These are phyloP conservation scores for Onygenales sp. DNA, from an alignment of 2,329 filamentous ascomycete species.

Conservation along the genomic window DNA sequence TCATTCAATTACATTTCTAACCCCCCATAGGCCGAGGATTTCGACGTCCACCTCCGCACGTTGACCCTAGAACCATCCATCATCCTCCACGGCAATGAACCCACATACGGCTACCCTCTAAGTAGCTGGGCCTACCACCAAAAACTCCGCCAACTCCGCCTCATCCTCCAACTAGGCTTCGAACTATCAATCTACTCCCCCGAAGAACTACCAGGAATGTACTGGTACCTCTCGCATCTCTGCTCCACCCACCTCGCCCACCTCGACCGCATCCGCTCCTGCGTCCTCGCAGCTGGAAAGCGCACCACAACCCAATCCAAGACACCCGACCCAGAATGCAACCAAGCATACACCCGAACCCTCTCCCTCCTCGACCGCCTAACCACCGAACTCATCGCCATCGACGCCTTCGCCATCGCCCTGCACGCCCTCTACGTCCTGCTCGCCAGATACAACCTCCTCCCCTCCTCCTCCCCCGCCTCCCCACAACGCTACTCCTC, in stretches of 20 bases:
- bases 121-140: constrained; percentile 85
- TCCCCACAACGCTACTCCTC: constrained; percentile 53
- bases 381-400: constrained; percentile 57
- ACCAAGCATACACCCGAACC: constrained; percentile 29
- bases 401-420: constrained; percentile 43
- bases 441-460: constrained; percentile 47
- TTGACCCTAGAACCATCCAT: constrained; percentile 54
- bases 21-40: constrained; percentile 47
- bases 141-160: constrained; percentile 81
- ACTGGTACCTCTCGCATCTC: constrained; percentile 76
- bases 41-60: constrained; percentile 58
- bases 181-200: constrained; percentile 83
- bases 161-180: constrained; percentile 83
- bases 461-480: constrained; percentile 41
- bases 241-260: constrained; percentile 59
- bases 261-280: constrained; percentile 62
- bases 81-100: constrained; percentile 43
- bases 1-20: neutral
- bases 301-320: constrained; percentile 9
- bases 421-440: constrained; percentile 55
- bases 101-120: constrained; percentile 60
- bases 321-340: constrained; percentile 1
- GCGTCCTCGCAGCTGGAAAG: constrained; percentile 38
- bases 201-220: constrained; percentile 80
- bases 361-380: constrained; percentile 49